phyloP scores from a whole-genome alignment of 2,329 filamentous ascomycete species.

The Botryotinia narcissicola region DNA sequence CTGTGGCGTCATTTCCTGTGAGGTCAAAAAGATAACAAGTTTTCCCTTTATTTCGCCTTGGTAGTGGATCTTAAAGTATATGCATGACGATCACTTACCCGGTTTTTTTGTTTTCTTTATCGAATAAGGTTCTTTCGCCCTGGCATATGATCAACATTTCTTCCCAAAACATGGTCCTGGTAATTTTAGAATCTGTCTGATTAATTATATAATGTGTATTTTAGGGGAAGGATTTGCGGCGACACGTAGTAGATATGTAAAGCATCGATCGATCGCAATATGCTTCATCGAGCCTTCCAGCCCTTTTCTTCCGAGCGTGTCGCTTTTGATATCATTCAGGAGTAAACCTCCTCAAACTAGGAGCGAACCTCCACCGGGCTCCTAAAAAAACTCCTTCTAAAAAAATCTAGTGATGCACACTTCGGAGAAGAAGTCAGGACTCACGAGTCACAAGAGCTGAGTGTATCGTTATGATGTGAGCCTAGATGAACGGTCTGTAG shows the following conservation, averaged over 20 bases:
- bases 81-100: conserved; percentile 5
- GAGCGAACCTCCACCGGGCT: not conserved
- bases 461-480: not conserved
- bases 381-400: not conserved
- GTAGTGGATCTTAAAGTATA: not conserved
- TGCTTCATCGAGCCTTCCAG: not conserved
- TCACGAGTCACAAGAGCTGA: not conserved
- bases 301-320: not conserved
- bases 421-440: not conserved
- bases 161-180: not conserved
- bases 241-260: not conserved
- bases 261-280: conserved; percentile 4
- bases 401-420: not conserved
- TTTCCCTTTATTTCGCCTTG: conserved; percentile 10
- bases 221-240: conserved; percentile 7
- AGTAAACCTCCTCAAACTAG: not conserved
- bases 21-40: not conserved
- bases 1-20: not conserved
- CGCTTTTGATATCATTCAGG: not conserved
- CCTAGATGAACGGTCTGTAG: not conserved
- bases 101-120: not conserved
- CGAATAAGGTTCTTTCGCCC: not conserved
- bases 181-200: not conserved
- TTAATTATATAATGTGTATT: not conserved
- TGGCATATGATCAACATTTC: not conserved